Percentiles rank a stretch among this genome's conserved stretches.
phyloP scores from a whole-genome alignment of 306 rosid species.

The Quercus engelmannii region DNA sequence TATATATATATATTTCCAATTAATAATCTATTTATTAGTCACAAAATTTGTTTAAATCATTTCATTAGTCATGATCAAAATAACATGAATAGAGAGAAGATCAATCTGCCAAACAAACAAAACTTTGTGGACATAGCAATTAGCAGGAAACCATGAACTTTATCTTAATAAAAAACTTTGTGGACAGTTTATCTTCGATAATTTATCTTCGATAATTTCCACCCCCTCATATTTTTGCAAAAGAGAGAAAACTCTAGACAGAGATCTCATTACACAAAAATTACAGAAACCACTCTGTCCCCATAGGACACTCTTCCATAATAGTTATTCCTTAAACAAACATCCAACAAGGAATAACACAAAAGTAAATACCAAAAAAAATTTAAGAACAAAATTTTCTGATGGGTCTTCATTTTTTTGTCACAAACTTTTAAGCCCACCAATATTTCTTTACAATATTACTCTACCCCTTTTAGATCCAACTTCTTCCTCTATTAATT shows the following conservation, averaged over 20 bases:
- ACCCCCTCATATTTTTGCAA: constrained; percentile 4
- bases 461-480: neutral
- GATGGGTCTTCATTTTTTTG: neutral
- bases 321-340: neutral
- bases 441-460: neutral
- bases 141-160: too few species aligned
- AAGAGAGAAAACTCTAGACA: neutral
- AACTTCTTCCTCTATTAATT: neutral
- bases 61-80: too few species aligned
- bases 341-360: neutral
- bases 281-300: too few species aligned
- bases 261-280: constrained; percentile 13
- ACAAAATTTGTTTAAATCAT: too few species aligned
- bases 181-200: neutral
- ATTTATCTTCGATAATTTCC: constrained; percentile 10
- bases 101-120: too few species aligned
- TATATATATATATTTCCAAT: too few species aligned
- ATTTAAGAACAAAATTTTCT: constrained; percentile 4
- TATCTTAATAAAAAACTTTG: too few species aligned
- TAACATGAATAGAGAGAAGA: too few species aligned
- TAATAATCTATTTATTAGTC: too few species aligned
- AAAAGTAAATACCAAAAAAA: too few species aligned
- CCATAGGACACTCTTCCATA: neutral
- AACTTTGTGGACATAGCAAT: too few species aligned
- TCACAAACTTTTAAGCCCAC: neutral